Evolutionary conservation across 2,329 filamentous ascomycete species (phyloP), one percentile per base, ranked within the genome.

Genomic region (Onygena corvina): DNA sequence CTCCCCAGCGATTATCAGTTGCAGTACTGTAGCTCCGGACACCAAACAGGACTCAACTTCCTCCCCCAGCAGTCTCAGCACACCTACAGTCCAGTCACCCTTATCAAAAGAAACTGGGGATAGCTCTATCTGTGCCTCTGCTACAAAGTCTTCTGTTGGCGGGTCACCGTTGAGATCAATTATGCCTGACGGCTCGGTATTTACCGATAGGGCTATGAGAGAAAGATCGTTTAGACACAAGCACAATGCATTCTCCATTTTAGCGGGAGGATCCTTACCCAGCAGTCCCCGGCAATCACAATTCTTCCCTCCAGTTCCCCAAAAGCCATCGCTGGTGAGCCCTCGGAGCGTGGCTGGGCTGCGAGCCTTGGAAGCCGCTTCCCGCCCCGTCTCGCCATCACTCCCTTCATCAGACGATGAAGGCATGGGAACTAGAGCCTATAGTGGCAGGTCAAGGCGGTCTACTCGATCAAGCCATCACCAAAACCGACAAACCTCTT

Each of bases 321-420:
- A 46, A 9, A 36, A 20, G 31, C 46, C 46, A 14, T 47, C 33
- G 14, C 25, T 47, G 31, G 18, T 47, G 30, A 47, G 46, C 31
- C 46, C 46, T 14, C 18, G 31, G 14, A 47, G 46, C 21, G 46
- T 36, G 31, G 46, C 46, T 16, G 46, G 46, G 20, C 46, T 47
- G 4, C 46, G 46, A 4, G 31, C 16, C 21, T 36, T 27, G 21
- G 46, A 36, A 18, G 36, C 45, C 25, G 45, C 38, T 12, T 53
- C 52, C 7, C 57, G 55, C n/a, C 53, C 60, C 2, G 60, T 63
- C 21, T 65, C 61, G 4, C 63, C 58, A 20, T 55, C 64, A 6
- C 52, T 68, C 6, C 62, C 65, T n/a, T 68, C 66, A 27, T 68
- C 66, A 0, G 66, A 69, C 30, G 66, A 68, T 8, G 66, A 69